These are phyloP conservation scores for Cardamine occulta DNA, from an alignment of 345 rosid species.

Conservation along the genomic window DNA sequence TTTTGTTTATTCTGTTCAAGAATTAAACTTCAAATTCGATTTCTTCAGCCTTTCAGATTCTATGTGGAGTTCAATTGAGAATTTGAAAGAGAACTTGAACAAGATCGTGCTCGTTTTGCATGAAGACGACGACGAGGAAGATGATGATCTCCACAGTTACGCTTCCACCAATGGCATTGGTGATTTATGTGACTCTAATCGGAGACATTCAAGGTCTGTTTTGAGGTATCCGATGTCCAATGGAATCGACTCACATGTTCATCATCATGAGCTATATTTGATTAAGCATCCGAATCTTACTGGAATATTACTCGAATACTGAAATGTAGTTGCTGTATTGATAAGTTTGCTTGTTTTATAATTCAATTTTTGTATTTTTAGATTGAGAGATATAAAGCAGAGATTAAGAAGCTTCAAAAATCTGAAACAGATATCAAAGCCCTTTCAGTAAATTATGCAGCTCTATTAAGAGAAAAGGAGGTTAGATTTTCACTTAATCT, in stretches of 20 bases:
- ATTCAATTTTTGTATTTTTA: conserved; percentile 30
- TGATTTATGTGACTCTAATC: conserved; percentile 50
- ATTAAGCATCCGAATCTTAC: background rate
- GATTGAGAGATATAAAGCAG: no score
- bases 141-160: conserved; percentile 55
- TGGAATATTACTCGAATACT: background rate
- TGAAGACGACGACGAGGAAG: conserved; percentile 58
- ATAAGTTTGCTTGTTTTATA: conserved; percentile 1
- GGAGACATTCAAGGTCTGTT: conserved; percentile 60
- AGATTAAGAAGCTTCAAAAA: conserved; percentile 75
- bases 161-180: conserved; percentile 48
- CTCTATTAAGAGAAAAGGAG: conserved; percentile 84
- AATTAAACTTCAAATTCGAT: conserved; percentile 2
- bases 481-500: conserved; percentile 39
- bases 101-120: conserved; percentile 82
- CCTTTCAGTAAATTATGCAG: conserved; percentile 86
- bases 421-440: conserved; percentile 89
- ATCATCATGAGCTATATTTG: conserved; percentile 58
- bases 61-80: conserved; percentile 81
- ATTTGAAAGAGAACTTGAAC: conserved; percentile 75
- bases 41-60: background rate
- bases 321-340: conserved; percentile 8
- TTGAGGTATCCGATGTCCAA: conserved; percentile 60
- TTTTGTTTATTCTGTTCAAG: background rate
- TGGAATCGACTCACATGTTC: conserved; percentile 54